Percentiles rank a stretch among this genome's conserved stretches.
Evolutionary conservation across 1,139 yeast species (phyloP).

Genomic region (Blastobotrys petasosporus): DNA sequence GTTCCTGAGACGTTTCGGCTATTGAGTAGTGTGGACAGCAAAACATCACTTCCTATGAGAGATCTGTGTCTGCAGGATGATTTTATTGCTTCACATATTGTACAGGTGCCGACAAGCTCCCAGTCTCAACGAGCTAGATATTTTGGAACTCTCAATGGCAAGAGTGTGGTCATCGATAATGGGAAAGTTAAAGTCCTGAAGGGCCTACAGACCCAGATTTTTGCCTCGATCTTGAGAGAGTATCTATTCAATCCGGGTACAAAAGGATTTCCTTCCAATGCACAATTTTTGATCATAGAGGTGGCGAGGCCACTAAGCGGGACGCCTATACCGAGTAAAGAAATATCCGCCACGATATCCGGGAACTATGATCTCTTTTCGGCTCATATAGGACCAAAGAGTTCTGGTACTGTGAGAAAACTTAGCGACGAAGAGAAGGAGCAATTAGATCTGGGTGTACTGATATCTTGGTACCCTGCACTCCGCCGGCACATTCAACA

Average conservation of each 20-base stretch:
- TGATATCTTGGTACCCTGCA: slow-evolving; percentile 28
- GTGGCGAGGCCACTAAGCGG: slow-evolving; percentile 46
- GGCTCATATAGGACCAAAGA: not conserved
- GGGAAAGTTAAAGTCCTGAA: slow-evolving; percentile 41
- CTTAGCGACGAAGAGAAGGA: slow-evolving; percentile 12
- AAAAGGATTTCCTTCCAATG: slow-evolving; percentile 44
- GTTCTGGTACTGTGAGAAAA: not conserved
- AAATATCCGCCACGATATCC: slow-evolving; percentile 21
- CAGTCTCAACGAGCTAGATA: slow-evolving; percentile 42
- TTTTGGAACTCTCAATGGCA: slow-evolving; percentile 55
- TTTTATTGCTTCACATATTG: slow-evolving; percentile 65
- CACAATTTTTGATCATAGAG: slow-evolving; percentile 43
- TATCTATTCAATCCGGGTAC: slow-evolving; percentile 42
- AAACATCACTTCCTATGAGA: slow-evolving; percentile 40
- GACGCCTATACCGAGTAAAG: slow-evolving; percentile 22
- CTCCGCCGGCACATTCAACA: slow-evolving; percentile 28
- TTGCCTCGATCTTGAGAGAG: slow-evolving; percentile 42
- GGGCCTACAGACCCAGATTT: slow-evolving; percentile 47
- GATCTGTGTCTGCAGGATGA: slow-evolving; percentile 63
- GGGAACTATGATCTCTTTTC: slow-evolving; percentile 12
- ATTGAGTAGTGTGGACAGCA: slow-evolving; percentile 45
- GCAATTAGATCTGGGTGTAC: slow-evolving; percentile 21
- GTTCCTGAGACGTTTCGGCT: slow-evolving; percentile 44
- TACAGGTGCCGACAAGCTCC: slow-evolving; percentile 38
- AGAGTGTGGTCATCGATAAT: slow-evolving; percentile 52